Conservation (phyloP, 768 basidiomycete species). For the Rhodotorula babjevae region DNA sequence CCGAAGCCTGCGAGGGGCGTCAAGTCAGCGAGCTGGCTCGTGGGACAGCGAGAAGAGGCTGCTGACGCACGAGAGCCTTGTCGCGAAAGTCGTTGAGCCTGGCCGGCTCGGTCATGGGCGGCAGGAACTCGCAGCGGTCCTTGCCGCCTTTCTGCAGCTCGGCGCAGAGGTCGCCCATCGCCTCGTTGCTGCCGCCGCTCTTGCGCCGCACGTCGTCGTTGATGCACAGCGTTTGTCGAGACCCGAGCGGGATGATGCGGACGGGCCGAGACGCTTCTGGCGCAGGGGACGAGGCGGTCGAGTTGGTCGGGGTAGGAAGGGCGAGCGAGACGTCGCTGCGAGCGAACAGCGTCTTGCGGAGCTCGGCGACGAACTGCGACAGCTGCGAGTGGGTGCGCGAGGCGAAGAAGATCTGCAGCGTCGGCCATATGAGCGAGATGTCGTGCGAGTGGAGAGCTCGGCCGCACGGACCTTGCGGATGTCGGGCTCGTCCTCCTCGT, state of each 20-base stretch:
- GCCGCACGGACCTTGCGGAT: conserved; percentile 29
- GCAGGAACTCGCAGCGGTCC: conserved; percentile 26
- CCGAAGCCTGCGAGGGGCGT: conserved; percentile 73
- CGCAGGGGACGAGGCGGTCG: neutral
- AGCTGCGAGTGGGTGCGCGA: conserved; percentile 96
- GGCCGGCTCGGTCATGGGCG: conserved; percentile 50
- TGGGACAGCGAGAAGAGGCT: conserved; percentile 42
- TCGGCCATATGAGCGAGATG: conserved; percentile 45
- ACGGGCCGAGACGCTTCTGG: conserved; percentile 39
- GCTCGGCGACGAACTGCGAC: conserved; percentile 79
- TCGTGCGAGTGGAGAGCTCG: neutral
- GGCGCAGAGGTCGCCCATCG: conserved; percentile 39
- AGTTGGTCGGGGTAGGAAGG: conserved; percentile 11
- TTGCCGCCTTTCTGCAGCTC: conserved; percentile 46
- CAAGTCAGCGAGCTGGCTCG: conserved; percentile 66
- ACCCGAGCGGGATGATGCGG: conserved; percentile 78
- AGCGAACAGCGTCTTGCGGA: conserved; percentile 62
- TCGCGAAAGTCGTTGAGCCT: conserved; percentile 89
- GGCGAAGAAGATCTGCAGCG: conserved; percentile 69
- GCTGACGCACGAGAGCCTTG: conserved; percentile 62
- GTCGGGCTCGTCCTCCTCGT: conserved; percentile 46
- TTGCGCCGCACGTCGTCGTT: conserved; percentile 68
- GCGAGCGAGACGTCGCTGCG: conserved; percentile 24
- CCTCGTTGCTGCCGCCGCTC: conserved; percentile 52
- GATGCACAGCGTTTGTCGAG: conserved; percentile 86